Conservation (phyloP, 805 yeast genomes). For the Yamadazyma laniorum region DNA sequence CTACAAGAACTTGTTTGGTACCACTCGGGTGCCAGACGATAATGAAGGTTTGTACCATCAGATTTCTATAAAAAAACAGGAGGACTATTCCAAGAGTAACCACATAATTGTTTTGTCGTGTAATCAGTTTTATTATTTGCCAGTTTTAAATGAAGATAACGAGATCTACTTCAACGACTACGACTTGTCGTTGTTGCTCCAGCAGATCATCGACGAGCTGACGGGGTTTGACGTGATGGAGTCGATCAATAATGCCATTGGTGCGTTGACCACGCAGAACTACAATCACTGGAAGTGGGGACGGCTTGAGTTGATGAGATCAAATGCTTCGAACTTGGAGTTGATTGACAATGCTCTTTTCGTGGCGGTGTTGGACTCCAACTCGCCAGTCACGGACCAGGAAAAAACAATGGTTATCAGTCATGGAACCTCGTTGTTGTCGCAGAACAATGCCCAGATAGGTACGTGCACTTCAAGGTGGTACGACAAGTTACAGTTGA, state of each 20-base stretch:
- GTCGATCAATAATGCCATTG: conserved; percentile 46
- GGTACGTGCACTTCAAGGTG: conserved; percentile 61
- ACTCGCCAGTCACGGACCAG: conserved; percentile 44
- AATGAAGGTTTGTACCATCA: conserved; percentile 22
- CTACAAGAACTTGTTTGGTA: conserved; percentile 64
- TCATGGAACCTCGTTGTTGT: conserved; percentile 50
- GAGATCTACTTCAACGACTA: conserved; percentile 54
- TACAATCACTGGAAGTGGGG: conserved; percentile 49
- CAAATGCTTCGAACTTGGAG: conserved; percentile 36
- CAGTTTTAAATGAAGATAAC: conserved; percentile 43
- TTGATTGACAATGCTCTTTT: conserved; percentile 50
- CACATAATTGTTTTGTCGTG: conserved; percentile 51
- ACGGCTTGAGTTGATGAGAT: conserved; percentile 38
- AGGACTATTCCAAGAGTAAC: conserved; percentile 35
- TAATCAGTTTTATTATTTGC: conserved; percentile 50
- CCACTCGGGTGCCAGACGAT: conserved; percentile 50
- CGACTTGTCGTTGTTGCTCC: conserved; percentile 46
- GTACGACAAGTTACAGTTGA: conserved; percentile 57
- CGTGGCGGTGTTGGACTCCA: conserved; percentile 50
- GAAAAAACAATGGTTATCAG: conserved; percentile 50
- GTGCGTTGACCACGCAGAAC: conserved; percentile 54
- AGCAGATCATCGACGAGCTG: conserved; percentile 42
- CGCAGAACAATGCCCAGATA: conserved; percentile 43
- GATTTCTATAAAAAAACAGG: conserved; percentile 36
- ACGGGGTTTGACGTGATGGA: conserved; percentile 32